Evolutionary conservation across 257 asterid genomes (phyloP), one percentile per base, ranked within the genome.

Genomic region (Nicotiana obtusifolia): DNA sequence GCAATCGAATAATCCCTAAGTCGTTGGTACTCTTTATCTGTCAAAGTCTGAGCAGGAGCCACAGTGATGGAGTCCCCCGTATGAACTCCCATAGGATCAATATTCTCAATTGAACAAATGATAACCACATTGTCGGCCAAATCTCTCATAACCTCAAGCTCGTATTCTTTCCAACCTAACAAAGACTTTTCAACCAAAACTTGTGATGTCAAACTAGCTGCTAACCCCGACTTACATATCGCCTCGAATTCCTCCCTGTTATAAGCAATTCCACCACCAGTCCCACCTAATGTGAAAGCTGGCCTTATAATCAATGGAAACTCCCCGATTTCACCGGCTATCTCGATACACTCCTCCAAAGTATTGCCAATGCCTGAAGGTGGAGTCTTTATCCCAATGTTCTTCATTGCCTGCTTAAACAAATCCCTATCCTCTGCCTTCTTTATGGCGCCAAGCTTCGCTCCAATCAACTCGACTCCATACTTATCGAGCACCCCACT

Each of bases 141-240:
- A 80, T 96, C 98, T 77, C 99, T 90, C 98, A 96, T 94, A 76
- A 96, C 98, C 88, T 96, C 99, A 37, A 94, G 98, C 85, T 96
- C 99, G 26, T 94, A 96, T 87, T 96, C 99, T 86, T 96, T 96
- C 99, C 99, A 96, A 37, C 98, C 99, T 81, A 96, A 85, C 87
- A 96, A 85, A 56, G 98, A 94, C 83, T 94, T 96, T 91, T 96
- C 98, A 77, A 94, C 98, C 91, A 96, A 88, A 82, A 96, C 94
- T 89, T 94, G 99, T 76, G 98, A 87, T 14, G 97, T 94, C 89
- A 93, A 88, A 82, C 99, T 96, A 64, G 99, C 99, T 5, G 98
- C 97, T 14, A 96, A 89, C 64, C 98, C 99, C 0, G 97, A 93
- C 87, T 93, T 96, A 85, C 99, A 94, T 82, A 94, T 94, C 52